phyloP scores from a whole-genome alignment of 2,329 filamentous ascomycete genomes.

The Aspergillus sp. region DNA sequence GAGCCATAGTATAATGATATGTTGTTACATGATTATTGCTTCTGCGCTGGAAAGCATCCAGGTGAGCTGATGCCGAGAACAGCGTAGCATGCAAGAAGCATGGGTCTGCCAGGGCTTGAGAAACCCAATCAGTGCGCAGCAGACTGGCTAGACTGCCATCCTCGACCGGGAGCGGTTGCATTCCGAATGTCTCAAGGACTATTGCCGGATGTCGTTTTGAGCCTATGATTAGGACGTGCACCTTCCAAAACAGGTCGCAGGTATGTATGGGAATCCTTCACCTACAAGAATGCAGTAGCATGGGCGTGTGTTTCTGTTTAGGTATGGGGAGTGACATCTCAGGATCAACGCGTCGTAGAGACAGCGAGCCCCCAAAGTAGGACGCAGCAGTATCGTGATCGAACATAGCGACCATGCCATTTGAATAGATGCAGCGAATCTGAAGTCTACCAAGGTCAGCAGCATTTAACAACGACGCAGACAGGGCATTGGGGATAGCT shows the following conservation, averaged over 20 bases:
- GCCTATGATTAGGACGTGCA: background rate
- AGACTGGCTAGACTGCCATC: constrained; percentile 2
- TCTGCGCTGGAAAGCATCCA: constrained; percentile 3
- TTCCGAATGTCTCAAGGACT: constrained; percentile 7
- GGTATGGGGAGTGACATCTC: background rate
- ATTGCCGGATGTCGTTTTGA: background rate
- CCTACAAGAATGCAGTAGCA: constrained; percentile 7
- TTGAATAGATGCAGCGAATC: background rate
- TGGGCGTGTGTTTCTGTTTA: constrained; percentile 2
- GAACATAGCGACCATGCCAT: background rate
- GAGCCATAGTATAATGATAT: constrained; percentile 6
- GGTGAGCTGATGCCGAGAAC: constrained; percentile 5
- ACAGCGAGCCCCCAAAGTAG: background rate
- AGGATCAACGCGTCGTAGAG: background rate
- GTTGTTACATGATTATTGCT: background rate
- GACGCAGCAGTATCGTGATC: background rate
- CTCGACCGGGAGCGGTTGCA: constrained; percentile 3
- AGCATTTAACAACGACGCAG: background rate
- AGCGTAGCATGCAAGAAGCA: constrained; percentile 6
- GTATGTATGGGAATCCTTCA: background rate
- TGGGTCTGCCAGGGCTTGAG: background rate
- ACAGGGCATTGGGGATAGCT: background rate
- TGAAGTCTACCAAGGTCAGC: background rate
- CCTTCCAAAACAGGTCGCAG: background rate
- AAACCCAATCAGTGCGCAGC: constrained; percentile 1